Conservation (phyloP, 2,329 filamentous ascomycete genomes). For the Lachnellula cervina region DNA sequence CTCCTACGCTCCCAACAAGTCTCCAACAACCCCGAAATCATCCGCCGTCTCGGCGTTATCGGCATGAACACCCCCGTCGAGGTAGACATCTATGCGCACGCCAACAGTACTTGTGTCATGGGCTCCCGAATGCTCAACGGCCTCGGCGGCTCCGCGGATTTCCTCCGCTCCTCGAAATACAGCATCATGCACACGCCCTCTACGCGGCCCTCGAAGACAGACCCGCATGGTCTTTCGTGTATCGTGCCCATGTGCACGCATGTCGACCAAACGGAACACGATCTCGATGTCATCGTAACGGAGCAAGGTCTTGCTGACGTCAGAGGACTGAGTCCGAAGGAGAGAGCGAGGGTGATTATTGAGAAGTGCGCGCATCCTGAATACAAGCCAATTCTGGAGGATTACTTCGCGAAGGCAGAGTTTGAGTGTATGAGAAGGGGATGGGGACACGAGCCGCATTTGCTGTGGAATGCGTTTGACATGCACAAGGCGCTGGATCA, state of each 20-base stretch:
- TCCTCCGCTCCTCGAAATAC: conserved; percentile 75
- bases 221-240: conserved; percentile 75
- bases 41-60: conserved; percentile 79
- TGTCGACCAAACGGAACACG: conserved; percentile 89
- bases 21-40: conserved; percentile 87
- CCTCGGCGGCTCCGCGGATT: conserved; percentile 76
- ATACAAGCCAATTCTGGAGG: conserved; percentile 74
- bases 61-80: conserved; percentile 95
- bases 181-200: conserved; percentile 91
- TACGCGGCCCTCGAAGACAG: conserved; percentile 73
- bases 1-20: conserved; percentile 84
- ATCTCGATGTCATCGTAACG: conserved; percentile 82
- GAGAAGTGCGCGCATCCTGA: conserved; percentile 81
- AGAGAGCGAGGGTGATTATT: conserved; percentile 81
- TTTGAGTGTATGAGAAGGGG: conserved; percentile 81
- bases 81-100: conserved; percentile 91
- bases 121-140: conserved; percentile 84
- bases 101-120: conserved; percentile 87
- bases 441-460: conserved; percentile 84
- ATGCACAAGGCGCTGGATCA: conserved; percentile 80
- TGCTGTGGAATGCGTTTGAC: conserved; percentile 81
- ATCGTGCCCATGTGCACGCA: conserved; percentile 95
- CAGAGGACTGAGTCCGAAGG: conserved; percentile 70
- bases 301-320: conserved; percentile 77
- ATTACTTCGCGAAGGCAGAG: conserved; percentile 83